Evolutionary conservation across 148 eudicot species (phyloP).

Genomic region (Cornus controversa): DNA sequence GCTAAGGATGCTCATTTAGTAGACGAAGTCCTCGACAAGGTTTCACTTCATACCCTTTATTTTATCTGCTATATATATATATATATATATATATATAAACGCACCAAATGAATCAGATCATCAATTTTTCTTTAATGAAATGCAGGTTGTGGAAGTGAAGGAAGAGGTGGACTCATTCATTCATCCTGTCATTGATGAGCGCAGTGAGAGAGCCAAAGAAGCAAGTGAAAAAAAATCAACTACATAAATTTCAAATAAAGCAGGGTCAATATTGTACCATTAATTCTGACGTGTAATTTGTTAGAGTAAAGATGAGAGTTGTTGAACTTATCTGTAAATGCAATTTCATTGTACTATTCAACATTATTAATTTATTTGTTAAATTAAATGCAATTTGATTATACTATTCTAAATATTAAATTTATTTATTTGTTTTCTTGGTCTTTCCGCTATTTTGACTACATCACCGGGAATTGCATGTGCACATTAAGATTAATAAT

Average conservation of each 20-base stretch:
- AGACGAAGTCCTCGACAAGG: constrained; percentile 40
- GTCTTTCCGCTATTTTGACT: not conserved
- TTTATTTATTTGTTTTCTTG: no score
- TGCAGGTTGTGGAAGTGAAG: constrained; percentile 38
- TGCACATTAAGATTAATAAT: no score
- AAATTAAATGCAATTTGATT: constrained; percentile 2
- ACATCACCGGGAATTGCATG: no score
- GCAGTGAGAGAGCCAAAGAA: constrained; percentile 1
- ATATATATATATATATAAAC: no score
- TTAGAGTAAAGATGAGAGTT: not conserved
- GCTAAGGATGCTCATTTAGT: constrained; percentile 31
- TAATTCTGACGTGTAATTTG: not conserved
- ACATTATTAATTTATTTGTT: no score
- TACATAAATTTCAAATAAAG: not conserved
- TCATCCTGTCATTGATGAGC: constrained; percentile 2
- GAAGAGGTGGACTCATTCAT: constrained; percentile 17
- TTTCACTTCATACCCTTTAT: constrained; percentile 1
- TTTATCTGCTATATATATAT: not conserved
- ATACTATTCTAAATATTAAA: no score
- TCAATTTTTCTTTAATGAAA: no score
- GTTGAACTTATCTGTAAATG: constrained; percentile 3
- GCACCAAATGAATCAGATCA: no score
- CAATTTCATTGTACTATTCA: not conserved
- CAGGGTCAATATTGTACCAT: not conserved
- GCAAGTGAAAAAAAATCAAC: not conserved